These are phyloP conservation scores for Stellera chamaejasme DNA, from an alignment of 345 rosid genomes.

Conservation along the genomic window DNA sequence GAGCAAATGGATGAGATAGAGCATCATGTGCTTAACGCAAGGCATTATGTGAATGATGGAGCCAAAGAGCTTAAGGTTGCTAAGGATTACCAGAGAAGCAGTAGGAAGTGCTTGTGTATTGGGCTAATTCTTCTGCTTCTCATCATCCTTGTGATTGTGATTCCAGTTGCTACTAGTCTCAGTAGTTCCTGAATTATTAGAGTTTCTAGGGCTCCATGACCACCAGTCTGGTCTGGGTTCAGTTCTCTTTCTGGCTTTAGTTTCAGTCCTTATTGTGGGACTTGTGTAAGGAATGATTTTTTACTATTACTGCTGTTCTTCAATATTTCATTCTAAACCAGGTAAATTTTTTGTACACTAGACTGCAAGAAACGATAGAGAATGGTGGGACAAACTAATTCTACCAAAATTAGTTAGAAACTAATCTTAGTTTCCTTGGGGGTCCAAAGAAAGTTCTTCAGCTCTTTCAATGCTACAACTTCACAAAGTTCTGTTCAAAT, in stretches of 20 bases:
- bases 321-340: neutral
- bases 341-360: too few species aligned
- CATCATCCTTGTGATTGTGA: conserved; percentile 54
- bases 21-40: conserved; percentile 79
- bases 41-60: conserved; percentile 76
- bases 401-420: too few species aligned
- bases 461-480: too few species aligned
- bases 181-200: conserved; percentile 50
- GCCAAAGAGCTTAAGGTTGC: conserved; percentile 66
- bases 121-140: conserved; percentile 59
- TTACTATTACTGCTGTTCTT: conserved; percentile 1
- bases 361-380: too few species aligned
- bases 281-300: neutral
- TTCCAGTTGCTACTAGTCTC: conserved; percentile 71
- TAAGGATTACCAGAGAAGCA: conserved; percentile 56
- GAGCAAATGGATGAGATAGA: conserved; percentile 94
- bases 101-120: conserved; percentile 77
- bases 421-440: too few species aligned
- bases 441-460: too few species aligned
- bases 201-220: conserved; percentile 28
- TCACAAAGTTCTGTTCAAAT: too few species aligned
- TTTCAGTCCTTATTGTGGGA: conserved; percentile 20
- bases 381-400: too few species aligned
- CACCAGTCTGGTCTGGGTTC: conserved; percentile 19
- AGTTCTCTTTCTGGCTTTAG: neutral